These are phyloP conservation scores for Boletus coccyginus DNA, from an alignment of 768 basidiomycete species.

Conservation along the genomic window DNA sequence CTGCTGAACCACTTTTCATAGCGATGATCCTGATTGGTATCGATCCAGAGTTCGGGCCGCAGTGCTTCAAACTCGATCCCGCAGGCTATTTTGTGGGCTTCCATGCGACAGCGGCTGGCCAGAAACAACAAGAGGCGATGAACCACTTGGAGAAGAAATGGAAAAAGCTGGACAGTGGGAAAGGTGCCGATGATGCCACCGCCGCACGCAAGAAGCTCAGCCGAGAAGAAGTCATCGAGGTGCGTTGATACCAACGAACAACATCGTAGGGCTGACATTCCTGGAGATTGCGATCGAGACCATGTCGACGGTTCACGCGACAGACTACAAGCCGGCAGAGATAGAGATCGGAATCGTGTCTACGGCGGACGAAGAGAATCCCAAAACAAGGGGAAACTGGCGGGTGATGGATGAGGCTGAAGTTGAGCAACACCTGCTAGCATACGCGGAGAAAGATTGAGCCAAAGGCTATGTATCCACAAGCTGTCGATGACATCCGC, in stretches of 20 bases:
- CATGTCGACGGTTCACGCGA: slow-evolving; percentile 91
- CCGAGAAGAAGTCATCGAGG: slow-evolving; percentile 87
- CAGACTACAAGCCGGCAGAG: slow-evolving; percentile 94
- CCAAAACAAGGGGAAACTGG: slow-evolving; percentile 74
- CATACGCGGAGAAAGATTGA: slow-evolving; percentile 89
- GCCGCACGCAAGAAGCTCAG: slow-evolving; percentile 71
- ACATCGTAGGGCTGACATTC: neutral
- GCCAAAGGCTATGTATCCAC: slow-evolving; percentile 1
- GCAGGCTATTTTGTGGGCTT: slow-evolving; percentile 99
- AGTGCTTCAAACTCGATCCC: slow-evolving; percentile 96
- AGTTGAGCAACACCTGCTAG: slow-evolving; percentile 75
- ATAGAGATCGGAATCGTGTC: slow-evolving; percentile 96
- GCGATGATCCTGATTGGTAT: slow-evolving; percentile 96
- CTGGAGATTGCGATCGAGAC: slow-evolving; percentile 87
- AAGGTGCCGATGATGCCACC: slow-evolving; percentile 75
- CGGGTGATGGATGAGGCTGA: slow-evolving; percentile 74
- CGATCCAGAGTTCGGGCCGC: slow-evolving; percentile 91
- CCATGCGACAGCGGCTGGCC: slow-evolving; percentile 93
- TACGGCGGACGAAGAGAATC: slow-evolving; percentile 64
- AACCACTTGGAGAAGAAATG: slow-evolving; percentile 98
- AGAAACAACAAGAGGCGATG: slow-evolving; percentile 98
- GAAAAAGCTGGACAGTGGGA: slow-evolving; percentile 86
- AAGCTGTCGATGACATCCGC: neutral
- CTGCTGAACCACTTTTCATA: slow-evolving; percentile 31
- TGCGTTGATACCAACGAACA: slow-evolving; percentile 33